Base-by-base conservation (phyloP, 805 yeast genomes). In the Suhomyces tanzawaensis region DNA sequence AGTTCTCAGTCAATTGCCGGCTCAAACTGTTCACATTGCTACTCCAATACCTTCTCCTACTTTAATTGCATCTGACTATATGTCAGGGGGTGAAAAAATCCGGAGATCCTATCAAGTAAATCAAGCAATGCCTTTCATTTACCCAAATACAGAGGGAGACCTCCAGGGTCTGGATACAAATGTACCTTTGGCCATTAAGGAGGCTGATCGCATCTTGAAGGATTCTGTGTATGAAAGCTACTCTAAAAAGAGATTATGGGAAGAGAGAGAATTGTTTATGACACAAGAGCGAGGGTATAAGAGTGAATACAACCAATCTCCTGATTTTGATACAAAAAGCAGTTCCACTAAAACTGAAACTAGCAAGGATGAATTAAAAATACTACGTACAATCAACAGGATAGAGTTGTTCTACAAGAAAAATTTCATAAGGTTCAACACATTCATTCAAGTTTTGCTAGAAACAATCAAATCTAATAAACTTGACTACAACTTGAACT, bases 41-140 rank as follows among this genome's bases (percentile, higher is more conserved):
- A 87, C 96, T 0, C 96, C 95, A 0, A 85, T 84, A 1, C 93
- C 95, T 3, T 85, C 95, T 0, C 95, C 95, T 0, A 81, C 85
- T 1, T 45, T 58, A 9, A 58, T 64, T 5, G 67, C 71, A 1
- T 64, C 72, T 7, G 73, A 69, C 26, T 69, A 63, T 36, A 66
- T 69, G 72, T 45, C 68, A 8, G 74, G 74, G 1, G 74, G 74
- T 46, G 72, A 64, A 32, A 77, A 72, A 48, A 64, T 72, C 7
- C 62, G 81, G 42, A 70, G 77, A 42, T 69, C 76, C 34, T 80
- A 75, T 44, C 89, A 82, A 57, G 74, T 85, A 0, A 80, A 82
- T 53, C 79, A 77, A 54, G 72, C 78, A 2, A 77, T 75, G 60
- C 91, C 93, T 1, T 72, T 81, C 38, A 63, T 84, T 3, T 81